A percentile compares a stretch with the other conserved stretches of the same genome.
Evolutionary conservation across 164 flowering plant species (phyloP).

Genomic region (Protea cynaroides): DNA sequence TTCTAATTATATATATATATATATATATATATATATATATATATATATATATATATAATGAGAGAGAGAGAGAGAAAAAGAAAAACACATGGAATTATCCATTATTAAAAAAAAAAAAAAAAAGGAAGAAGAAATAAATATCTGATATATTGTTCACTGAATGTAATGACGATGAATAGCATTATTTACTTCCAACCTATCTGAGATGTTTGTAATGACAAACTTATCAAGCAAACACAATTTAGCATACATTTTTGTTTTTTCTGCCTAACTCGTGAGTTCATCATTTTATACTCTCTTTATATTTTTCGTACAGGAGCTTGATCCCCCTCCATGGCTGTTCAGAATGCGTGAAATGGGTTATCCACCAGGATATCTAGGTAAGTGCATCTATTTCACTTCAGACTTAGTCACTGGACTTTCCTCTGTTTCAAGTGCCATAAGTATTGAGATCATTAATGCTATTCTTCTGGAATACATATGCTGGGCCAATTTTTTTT

Average conservation of each 20-base stretch:
- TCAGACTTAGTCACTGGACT: neutral
- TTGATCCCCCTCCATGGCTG: conserved; percentile 99
- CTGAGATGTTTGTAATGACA: too few relatives aligned
- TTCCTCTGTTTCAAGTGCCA: neutral
- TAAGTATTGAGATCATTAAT: neutral
- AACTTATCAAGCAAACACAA: too few relatives aligned
- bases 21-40: too few relatives aligned
- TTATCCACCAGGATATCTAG: conserved; percentile 95
- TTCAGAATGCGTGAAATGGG: conserved; percentile 93
- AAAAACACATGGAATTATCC: too few relatives aligned
- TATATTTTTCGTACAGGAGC: conserved; percentile 50
- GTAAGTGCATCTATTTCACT: conserved; percentile 25
- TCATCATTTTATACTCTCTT: neutral
- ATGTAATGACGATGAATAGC: too few relatives aligned
- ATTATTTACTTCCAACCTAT: too few relatives aligned
- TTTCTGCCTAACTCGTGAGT: neutral
- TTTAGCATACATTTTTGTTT: neutral
- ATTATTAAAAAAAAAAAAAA: too few relatives aligned
- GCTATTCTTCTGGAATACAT: neutral
- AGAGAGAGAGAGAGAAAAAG: too few relatives aligned
- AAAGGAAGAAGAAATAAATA: too few relatives aligned
- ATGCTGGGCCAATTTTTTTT: neutral
- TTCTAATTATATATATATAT: too few relatives aligned
- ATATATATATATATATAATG: too few relatives aligned
- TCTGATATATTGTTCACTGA: too few relatives aligned